Base-by-base conservation (phyloP, 2,329 filamentous ascomycete species). In the Penicillium sp. region DNA sequence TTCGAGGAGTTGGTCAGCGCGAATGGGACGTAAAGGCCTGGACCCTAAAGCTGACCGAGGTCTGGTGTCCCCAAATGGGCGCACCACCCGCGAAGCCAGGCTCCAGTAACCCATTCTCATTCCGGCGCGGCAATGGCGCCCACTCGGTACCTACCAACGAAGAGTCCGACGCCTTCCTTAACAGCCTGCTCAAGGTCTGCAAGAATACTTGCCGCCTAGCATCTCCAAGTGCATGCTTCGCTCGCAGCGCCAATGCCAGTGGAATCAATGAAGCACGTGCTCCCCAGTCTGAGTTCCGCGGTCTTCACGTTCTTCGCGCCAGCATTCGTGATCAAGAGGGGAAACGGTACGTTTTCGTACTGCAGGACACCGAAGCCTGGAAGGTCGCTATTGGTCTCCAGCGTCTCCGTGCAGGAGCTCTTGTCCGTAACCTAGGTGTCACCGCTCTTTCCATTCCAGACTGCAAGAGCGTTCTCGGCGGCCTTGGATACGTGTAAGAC, bases 11-110 rank as follows among this genome's bases (percentile, higher is more conserved):
- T 16, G 88, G 91, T n/a, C 92, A 98, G 77, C 87, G 95, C 58
- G 95, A 99, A 78, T 99, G 95, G 95, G 95, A 99, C 74, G 87
- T 98, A 71, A 98, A 98, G 76, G 93, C 93, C 26, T 98, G 95
- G 95, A 96, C 92, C 44, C 85, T 99, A 77, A 97, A 96, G 78
- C 80, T 89, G 63, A 87, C 96, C 75, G 95, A 98, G 84, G 88
- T 95, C 80, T 91, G 89, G 86, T 92, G 88, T 70, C 82, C 85
- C 69, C 85, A 88, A 73, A 78, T 84, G 78, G 71, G 72, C 75
- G 64, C 75, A 74, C 73, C 74, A 63, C 67, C 78, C 61, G 51
- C 63, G 19, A 76, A 74, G 58, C 58, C 51, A 7, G 56, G 53
- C 6, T 65, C 68, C 39, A 68, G 58, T 53, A 70, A 67, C 33